phyloP scores from a whole-genome alignment of 177 flowering plant genomes.

The Vitis hybrid region DNA sequence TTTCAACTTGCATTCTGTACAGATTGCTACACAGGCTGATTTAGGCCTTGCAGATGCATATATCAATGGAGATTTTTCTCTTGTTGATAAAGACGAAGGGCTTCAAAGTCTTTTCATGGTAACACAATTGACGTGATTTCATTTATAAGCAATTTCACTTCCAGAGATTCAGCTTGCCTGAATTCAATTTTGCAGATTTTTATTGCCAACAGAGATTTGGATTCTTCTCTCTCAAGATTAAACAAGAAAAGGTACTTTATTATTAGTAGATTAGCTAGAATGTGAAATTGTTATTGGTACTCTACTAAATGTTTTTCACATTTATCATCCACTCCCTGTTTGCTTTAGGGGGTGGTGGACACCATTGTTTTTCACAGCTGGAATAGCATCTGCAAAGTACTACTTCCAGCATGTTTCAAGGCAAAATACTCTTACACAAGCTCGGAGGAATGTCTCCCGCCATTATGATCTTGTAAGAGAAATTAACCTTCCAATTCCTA shows the following conservation, averaged over 20 bases:
- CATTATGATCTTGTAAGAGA: constrained; percentile 87
- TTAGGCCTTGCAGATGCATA: constrained; percentile 98
- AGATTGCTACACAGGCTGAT: constrained; percentile 86
- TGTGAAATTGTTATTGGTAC: not conserved
- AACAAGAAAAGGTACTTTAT: constrained; percentile 55
- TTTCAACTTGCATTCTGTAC: constrained; percentile 19
- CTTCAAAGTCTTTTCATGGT: constrained; percentile 78
- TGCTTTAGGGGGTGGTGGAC: constrained; percentile 97
- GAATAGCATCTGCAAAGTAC: constrained; percentile 82
- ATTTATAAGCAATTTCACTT: not conserved
- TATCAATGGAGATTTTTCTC: constrained; percentile 88
- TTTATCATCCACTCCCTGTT: not conserved
- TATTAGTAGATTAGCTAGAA: not conserved
- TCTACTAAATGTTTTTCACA: not conserved
- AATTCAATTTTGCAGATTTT: constrained; percentile 51
- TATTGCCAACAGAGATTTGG: constrained; percentile 73
- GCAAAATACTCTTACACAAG: constrained; percentile 86
- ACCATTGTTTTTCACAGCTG: constrained; percentile 76
- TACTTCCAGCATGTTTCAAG: constrained; percentile 73
- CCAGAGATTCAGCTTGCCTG: not conserved
- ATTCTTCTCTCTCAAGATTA: constrained; percentile 30
- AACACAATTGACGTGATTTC: constrained; percentile 3
- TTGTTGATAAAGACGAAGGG: constrained; percentile 77
- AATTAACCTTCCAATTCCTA: not conserved
- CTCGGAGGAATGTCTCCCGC: constrained; percentile 92